Evolutionary conservation across 2,329 filamentous ascomycete species (phyloP).

Genomic region (Tolypocladium album): DNA sequence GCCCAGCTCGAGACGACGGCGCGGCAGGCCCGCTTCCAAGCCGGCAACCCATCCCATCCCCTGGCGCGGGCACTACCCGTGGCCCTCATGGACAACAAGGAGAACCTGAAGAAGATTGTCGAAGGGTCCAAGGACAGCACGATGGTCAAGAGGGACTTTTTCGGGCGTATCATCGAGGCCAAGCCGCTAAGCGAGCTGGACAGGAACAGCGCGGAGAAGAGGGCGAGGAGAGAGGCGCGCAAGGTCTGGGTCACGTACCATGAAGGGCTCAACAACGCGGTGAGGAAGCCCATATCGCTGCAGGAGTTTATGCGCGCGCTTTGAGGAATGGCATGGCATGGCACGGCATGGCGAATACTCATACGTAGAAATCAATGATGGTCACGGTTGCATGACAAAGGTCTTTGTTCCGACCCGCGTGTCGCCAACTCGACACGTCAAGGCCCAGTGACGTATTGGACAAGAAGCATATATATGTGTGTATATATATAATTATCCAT

Average conservation of each 20-base stretch:
- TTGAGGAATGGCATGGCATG: conserved; percentile 17
- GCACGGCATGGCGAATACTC: background rate
- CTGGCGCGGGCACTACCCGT: conserved; percentile 5
- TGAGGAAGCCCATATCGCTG: conserved; percentile 76
- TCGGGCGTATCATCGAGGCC: conserved; percentile 58
- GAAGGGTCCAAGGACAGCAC: conserved; percentile 22
- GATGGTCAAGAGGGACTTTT: conserved; percentile 68
- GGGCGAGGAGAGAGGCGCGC: conserved; percentile 33
- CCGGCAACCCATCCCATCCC: conserved; percentile 24
- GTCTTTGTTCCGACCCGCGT: background rate
- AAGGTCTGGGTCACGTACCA: conserved; percentile 82
- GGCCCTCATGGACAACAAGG: conserved; percentile 20
- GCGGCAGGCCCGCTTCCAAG: conserved; percentile 53
- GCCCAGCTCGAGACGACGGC: conserved; percentile 54
- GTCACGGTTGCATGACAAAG: background rate
- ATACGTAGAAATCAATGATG: background rate
- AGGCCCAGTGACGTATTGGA: background rate
- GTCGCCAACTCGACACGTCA: background rate
- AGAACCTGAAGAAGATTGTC: conserved; percentile 16
- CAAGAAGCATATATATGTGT: background rate
- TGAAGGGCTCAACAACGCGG: conserved; percentile 86
- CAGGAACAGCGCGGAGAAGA: conserved; percentile 21
- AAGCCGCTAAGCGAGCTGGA: conserved; percentile 28
- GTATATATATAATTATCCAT: background rate
- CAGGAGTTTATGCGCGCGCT: conserved; percentile 64